Conservation (phyloP, 768 basidiomycete species). For the Tricholoma sp. region DNA sequence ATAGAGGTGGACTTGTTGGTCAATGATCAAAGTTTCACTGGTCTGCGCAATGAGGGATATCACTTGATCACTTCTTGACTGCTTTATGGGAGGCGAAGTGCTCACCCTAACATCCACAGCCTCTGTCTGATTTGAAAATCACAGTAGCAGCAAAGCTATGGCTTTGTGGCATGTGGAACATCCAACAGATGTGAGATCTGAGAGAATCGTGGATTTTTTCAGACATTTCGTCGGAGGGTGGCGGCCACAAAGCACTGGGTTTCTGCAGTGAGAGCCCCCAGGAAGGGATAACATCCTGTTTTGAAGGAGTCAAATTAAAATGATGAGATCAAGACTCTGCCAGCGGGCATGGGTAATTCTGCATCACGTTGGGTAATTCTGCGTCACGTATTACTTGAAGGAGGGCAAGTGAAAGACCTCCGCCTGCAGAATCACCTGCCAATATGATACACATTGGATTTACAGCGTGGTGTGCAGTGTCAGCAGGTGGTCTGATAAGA, state of each 20-base stretch:
- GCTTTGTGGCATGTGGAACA: constrained; percentile 30
- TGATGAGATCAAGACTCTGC: constrained; percentile 69
- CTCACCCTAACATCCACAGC: constrained; percentile 47
- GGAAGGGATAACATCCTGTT: constrained; percentile 74
- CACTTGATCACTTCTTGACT: constrained; percentile 37
- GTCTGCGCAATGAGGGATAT: constrained; percentile 38
- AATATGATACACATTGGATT: constrained; percentile 79
- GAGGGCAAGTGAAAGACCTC: constrained; percentile 77
- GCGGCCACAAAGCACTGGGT: constrained; percentile 77
- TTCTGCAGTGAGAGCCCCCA: constrained; percentile 76
- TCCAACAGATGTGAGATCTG: constrained; percentile 56
- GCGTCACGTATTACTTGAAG: constrained; percentile 86
- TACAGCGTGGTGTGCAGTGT: constrained; percentile 71
- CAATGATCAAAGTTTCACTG: constrained; percentile 50
- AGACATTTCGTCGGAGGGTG: constrained; percentile 62
- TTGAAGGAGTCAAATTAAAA: background rate
- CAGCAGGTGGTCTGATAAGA: constrained; percentile 82
- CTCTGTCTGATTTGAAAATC: constrained; percentile 13
- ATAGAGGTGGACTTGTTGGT: constrained; percentile 82
- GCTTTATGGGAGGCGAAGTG: constrained; percentile 33
- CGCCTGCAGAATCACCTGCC: constrained; percentile 92
- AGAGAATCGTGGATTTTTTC: constrained; percentile 52
- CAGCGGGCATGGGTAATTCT: constrained; percentile 79
- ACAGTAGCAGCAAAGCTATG: constrained; percentile 14
- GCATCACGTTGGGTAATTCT: too few relatives aligned